phyloP scores from a whole-genome alignment of 1,139 yeast genomes.

The Debaryomyces psychrophilus region DNA sequence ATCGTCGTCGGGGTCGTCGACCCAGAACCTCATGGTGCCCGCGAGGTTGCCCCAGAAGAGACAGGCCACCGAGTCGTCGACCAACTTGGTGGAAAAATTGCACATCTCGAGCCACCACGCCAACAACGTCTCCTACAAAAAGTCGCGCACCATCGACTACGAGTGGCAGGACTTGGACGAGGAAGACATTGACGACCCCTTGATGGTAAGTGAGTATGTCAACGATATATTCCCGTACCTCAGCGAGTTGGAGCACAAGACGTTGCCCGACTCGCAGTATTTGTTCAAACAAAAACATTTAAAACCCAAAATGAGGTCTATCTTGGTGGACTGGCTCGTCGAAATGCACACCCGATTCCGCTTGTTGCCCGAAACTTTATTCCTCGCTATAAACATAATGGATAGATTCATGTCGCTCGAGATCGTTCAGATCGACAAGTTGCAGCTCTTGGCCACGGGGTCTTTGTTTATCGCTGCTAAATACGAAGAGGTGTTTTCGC shows the following conservation, averaged over 20 bases:
- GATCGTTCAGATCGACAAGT: slow-evolving; percentile 76
- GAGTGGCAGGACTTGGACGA: slow-evolving; percentile 92
- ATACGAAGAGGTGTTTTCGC: slow-evolving; percentile 92
- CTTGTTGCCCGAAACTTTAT: slow-evolving; percentile 86
- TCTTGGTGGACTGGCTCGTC: slow-evolving; percentile 92
- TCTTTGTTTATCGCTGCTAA: slow-evolving; percentile 91
- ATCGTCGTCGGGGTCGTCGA: slow-evolving; percentile 12
- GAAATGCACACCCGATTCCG: slow-evolving; percentile 89
- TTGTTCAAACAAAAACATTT: slow-evolving; percentile 74
- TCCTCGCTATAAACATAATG: slow-evolving; percentile 84
- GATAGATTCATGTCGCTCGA: slow-evolving; percentile 87
- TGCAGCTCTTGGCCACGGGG: slow-evolving; percentile 90
- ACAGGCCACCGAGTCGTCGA: slow-evolving; percentile 58
- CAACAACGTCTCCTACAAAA: slow-evolving; percentile 28
- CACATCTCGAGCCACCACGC: slow-evolving; percentile 23
- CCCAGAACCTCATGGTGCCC: slow-evolving; percentile 27
- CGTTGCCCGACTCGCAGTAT: slow-evolving; percentile 79
- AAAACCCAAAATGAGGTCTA: slow-evolving; percentile 85
- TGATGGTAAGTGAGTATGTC: slow-evolving; percentile 94
- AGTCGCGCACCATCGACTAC: slow-evolving; percentile 48
- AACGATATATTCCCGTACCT: slow-evolving; percentile 82
- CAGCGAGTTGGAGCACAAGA: slow-evolving; percentile 70
- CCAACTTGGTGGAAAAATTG: slow-evolving; percentile 51
- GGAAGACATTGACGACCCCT: slow-evolving; percentile 88
- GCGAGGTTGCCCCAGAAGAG: slow-evolving; percentile 58